A percentile compares a stretch with the other conserved stretches of the same genome.
Conservation (phyloP, 208 protist species). For the Porcisia hertigi region DNA sequence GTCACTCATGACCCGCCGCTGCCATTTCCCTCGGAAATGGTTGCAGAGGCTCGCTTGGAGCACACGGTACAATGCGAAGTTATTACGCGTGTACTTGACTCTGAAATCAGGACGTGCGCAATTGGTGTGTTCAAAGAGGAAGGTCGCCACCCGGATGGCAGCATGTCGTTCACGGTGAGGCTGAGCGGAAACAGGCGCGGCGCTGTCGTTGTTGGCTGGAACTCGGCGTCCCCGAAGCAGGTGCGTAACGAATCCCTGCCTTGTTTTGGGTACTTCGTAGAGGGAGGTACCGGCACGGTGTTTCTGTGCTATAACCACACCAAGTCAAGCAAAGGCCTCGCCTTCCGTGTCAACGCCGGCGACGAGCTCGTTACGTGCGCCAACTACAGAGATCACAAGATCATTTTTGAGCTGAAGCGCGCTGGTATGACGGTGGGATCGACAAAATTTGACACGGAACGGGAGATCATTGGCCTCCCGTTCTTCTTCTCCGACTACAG, state of each 20-base stretch:
- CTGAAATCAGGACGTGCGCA: conserved; percentile 21
- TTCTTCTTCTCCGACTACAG: conserved; percentile 62
- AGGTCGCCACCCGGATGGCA: conserved; percentile 46
- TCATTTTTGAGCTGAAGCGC: conserved; percentile 58
- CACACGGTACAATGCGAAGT: conserved; percentile 67
- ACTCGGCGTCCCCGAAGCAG: conserved; percentile 49
- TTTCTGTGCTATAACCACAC: conserved; percentile 59
- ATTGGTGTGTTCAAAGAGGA: conserved; percentile 62
- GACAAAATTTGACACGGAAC: conserved; percentile 59
- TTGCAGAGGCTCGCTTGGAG: conserved; percentile 32
- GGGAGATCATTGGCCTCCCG: conserved; percentile 56
- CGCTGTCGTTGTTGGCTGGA: conserved; percentile 75
- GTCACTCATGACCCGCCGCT: conserved; percentile 66
- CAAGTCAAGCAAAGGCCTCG: conserved; percentile 25
- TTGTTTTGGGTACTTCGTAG: conserved; percentile 79
- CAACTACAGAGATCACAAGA: conserved; percentile 62
- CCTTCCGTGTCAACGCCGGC: conserved; percentile 59
- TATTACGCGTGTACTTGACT: conserved; percentile 16
- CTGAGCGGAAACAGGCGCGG: conserved; percentile 57
- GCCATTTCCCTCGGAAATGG: conserved; percentile 64
- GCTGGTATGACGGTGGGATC: conserved; percentile 47
- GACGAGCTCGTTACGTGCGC: conserved; percentile 65
- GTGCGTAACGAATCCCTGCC: conserved; percentile 39
- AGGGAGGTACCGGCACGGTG: conserved; percentile 59
- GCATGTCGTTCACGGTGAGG: conserved; percentile 60